phyloP scores from a whole-genome alignment of 768 basidiomycete genomes.

The Russula vinacea region DNA sequence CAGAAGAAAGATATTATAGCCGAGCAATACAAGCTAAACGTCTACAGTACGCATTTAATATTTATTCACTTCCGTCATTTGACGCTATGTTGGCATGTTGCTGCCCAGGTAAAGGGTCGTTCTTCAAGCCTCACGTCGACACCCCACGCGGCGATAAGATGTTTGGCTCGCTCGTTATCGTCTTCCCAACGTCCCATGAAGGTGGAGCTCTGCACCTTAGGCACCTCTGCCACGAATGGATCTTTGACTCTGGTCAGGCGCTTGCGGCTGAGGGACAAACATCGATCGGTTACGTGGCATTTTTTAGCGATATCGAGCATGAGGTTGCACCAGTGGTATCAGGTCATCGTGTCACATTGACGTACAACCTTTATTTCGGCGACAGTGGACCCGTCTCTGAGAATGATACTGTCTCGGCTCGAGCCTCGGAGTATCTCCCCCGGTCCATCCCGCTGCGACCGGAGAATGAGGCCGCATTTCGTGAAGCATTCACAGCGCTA shows the following conservation, averaged over 20 bases:
- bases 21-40: neutral
- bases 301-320: conserved; percentile 32
- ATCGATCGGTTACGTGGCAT: conserved; percentile 38
- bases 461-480: conserved; percentile 20
- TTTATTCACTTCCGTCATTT: neutral
- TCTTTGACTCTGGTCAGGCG: no score
- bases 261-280: no score
- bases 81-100: neutral
- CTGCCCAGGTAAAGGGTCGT: neutral
- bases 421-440: neutral
- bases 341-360: conserved; percentile 41
- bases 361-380: conserved; percentile 42
- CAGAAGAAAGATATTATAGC: neutral
- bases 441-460: no score
- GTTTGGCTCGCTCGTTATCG: conserved; percentile 3
- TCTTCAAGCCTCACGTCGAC: conserved; percentile 4
- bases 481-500: neutral
- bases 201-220: conserved; percentile 46
- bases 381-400: neutral
- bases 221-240: conserved; percentile 24
- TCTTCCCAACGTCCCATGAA: conserved; percentile 38
- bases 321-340: conserved; percentile 15
- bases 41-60: neutral
- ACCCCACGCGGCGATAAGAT: neutral
- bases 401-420: neutral